Base-by-base conservation (phyloP, 1,139 yeast genomes). In the Yamadazyma mexicana region DNA sequence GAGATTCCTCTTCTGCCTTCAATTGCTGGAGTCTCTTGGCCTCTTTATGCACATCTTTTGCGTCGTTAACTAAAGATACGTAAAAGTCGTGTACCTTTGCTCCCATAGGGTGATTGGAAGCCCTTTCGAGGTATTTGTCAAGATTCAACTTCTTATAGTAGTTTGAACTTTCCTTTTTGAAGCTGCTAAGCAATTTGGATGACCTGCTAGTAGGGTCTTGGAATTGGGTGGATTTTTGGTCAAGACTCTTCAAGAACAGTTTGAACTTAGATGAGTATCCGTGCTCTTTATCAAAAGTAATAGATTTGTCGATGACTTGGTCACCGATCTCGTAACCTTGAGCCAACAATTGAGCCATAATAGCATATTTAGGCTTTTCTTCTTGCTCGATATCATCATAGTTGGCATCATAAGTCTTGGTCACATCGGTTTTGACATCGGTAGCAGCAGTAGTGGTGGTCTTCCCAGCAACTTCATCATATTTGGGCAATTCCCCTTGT, bases 331-430 rank as follows among this genome's bases (percentile, higher is more conserved):
- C 74, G 58, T 85, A 86, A 4, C 95, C 95, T 22, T 79, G 77
- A 24, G 89, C 75, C 47, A 86, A 69, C 51, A 83, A 75, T 61
- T 86, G 92, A 1, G 94, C 92, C 65, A 84, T 68, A 43, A 86
- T 80, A 18, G 88, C 81, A 45, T 81, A 66, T 55, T 84, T 83
- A 41, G 95, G 95, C 64, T 86, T 86, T 49, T 78, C 80, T 54
- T 86, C 95, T 60, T 86, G 95, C 3, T 72, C 65, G 42, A 84
- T 76, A 51, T 83, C 89, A 44, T 69, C 73, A 40, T 64, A 65
- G 16, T 53, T 51, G 11, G 47, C 51, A 42, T 64, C 67, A 9
- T 69, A 69, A 4, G 70, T 63, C 33, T 40, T 42, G 11, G 54
- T 50, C 17, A 55, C 48, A 17, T 27, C 31, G 10, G 24, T 15